Evolutionary conservation across 1,284 basidiomycete genomes (phyloP).

Genomic region (Fomitopsis palustris): DNA sequence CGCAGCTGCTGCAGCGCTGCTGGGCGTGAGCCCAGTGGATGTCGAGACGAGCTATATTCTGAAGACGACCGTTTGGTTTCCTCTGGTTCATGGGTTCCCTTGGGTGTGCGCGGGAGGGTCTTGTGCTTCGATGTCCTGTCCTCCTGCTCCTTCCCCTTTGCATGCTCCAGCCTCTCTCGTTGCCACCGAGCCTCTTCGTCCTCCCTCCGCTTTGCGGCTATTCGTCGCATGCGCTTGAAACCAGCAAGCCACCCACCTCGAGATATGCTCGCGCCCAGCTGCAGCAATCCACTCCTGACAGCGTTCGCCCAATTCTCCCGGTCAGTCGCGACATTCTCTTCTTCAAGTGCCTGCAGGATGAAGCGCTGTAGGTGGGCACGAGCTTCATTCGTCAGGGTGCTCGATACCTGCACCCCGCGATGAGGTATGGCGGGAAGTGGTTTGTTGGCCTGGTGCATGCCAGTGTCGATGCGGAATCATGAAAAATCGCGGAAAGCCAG

Average conservation of each 20-base stretch:
- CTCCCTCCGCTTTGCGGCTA: slow-evolving; percentile 10
- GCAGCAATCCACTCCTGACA: slow-evolving; percentile 20
- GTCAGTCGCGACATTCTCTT: slow-evolving; percentile 13
- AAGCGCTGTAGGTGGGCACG: slow-evolving; percentile 25
- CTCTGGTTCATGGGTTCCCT: slow-evolving; percentile 6
- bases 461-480: not conserved
- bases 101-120: not conserved
- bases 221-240: slow-evolving; percentile 19
- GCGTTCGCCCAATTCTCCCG: slow-evolving; percentile 23
- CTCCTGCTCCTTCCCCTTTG: slow-evolving; percentile 22
- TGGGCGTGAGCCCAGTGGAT: slow-evolving; percentile 8
- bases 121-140: slow-evolving; percentile 13
- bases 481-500: not conserved
- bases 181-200: slow-evolving; percentile 12
- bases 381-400: slow-evolving; percentile 19
- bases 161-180: slow-evolving; percentile 9
- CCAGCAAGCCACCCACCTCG: slow-evolving; percentile 29
- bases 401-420: slow-evolving; percentile 3
- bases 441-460: slow-evolving; percentile 19
- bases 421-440: slow-evolving; percentile 26
- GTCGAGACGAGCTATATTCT: slow-evolving; percentile 5
- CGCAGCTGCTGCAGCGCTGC: slow-evolving; percentile 28
- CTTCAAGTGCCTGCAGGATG: slow-evolving; percentile 20
- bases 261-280: slow-evolving; percentile 22
- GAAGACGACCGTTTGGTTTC: slow-evolving; percentile 6